These are phyloP conservation scores for Aspergillus calidoustus DNA, from an alignment of 2,329 filamentous ascomycete species.

Conservation along the genomic window DNA sequence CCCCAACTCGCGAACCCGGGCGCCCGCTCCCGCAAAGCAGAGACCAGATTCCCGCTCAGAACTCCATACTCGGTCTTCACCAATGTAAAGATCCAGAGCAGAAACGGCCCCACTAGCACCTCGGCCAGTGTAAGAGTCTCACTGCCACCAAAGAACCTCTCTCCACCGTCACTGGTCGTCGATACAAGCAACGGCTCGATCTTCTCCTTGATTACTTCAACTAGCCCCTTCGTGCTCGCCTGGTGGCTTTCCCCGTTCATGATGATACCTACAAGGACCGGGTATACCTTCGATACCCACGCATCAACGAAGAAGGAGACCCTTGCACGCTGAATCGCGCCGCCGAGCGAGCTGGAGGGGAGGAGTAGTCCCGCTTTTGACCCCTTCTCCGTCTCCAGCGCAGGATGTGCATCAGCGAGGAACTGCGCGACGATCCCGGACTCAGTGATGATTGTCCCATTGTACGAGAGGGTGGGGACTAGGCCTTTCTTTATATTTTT, in stretches of 20 bases:
- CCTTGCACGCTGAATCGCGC: conserved; percentile 66
- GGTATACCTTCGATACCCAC: conserved; percentile 65
- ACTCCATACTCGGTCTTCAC: conserved; percentile 57
- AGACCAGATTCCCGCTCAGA: conserved; percentile 55
- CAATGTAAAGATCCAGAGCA: conserved; percentile 63
- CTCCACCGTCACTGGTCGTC: conserved; percentile 38
- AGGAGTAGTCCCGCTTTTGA: conserved; percentile 49
- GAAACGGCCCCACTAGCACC: conserved; percentile 61
- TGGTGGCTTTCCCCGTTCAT: conserved; percentile 56
- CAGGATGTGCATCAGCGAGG: conserved; percentile 69
- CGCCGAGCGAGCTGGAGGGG: conserved; percentile 58
- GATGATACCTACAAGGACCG: conserved; percentile 53
- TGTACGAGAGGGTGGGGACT: conserved; percentile 71
- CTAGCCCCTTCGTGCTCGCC: conserved; percentile 53
- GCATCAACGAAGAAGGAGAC: conserved; percentile 75
- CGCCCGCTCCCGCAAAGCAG: conserved; percentile 58
- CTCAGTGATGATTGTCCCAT: conserved; percentile 73
- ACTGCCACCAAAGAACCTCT: conserved; percentile 65
- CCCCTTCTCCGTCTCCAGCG: not conserved
- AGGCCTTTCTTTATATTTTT: conserved; percentile 62
- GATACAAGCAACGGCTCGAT: conserved; percentile 70
- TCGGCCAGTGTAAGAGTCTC: conserved; percentile 73
- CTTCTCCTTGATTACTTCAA: conserved; percentile 67
- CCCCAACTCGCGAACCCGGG: conserved; percentile 73
- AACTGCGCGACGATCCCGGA: conserved; percentile 75